Percentiles rank a stretch among this genome's conserved stretches.
phyloP scores from a whole-genome alignment of 78 protist genomes.

The Dictyostelium intermedium region DNA sequence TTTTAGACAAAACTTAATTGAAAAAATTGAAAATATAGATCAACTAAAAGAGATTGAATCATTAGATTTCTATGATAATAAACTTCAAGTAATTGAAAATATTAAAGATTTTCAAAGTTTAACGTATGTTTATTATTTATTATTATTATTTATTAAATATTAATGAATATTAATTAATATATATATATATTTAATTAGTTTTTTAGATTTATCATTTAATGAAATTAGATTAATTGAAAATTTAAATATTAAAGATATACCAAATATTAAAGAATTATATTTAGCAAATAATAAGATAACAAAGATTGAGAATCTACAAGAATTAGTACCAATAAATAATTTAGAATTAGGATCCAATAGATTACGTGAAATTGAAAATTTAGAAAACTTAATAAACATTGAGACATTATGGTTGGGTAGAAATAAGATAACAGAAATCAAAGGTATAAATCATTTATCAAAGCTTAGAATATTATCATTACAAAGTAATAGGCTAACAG shows the following conservation, averaged over 20 bases:
- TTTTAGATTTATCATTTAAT: conserved; percentile 78
- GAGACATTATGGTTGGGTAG: conserved; percentile 77
- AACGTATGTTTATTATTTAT: neutral
- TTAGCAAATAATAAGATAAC: conserved; percentile 66
- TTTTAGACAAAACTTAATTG: conserved; percentile 70
- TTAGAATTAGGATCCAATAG: conserved; percentile 80
- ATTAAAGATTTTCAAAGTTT: conserved; percentile 16
- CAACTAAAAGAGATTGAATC: neutral
- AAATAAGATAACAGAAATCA: conserved; percentile 54
- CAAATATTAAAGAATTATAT: conserved; percentile 50
- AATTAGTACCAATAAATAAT: conserved; percentile 21
- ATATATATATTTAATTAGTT: neutral
- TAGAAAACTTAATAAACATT: conserved; percentile 27
- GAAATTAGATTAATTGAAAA: conserved; percentile 50
- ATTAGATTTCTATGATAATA: conserved; percentile 73
- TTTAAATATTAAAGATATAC: conserved; percentile 12
- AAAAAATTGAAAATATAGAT: conserved; percentile 60
- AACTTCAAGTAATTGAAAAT: conserved; percentile 51
- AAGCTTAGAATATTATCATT: conserved; percentile 28
- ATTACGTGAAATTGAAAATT: conserved; percentile 51
- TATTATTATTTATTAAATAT: neutral
- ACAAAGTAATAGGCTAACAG: conserved; percentile 63
- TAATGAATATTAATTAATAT: neutral
- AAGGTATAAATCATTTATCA: neutral
- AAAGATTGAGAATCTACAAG: conserved; percentile 35